These are phyloP conservation scores for Senna tora DNA, from an alignment of 306 rosid species.

Conservation along the genomic window DNA sequence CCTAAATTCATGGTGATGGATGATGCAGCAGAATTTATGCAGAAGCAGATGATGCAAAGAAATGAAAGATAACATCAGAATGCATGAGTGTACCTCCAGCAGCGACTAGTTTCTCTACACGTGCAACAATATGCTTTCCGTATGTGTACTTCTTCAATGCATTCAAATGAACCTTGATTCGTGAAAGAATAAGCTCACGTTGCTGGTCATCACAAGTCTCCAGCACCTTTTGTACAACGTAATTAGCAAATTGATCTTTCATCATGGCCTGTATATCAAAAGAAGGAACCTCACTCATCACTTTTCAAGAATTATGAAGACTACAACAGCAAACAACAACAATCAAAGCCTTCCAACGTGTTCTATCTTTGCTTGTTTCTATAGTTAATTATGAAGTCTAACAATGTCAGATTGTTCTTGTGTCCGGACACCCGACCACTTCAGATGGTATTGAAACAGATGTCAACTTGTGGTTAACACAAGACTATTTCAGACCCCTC, in stretches of 20 bases:
- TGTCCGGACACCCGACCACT: neutral
- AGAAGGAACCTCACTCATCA: neutral
- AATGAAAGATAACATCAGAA: neutral
- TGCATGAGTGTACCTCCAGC: constrained; percentile 76
- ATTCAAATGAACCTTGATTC: constrained; percentile 94
- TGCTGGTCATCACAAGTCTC: constrained; percentile 97
- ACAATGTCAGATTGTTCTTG: neutral
- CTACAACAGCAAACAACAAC: no score
- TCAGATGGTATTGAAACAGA: neutral
- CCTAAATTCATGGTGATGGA: neutral
- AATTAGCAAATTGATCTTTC: constrained; percentile 97
- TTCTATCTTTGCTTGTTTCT: no score
- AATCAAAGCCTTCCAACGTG: no score
- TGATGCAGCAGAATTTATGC: neutral
- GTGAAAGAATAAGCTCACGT: constrained; percentile 89
- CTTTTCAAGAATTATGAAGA: neutral
- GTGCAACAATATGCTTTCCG: constrained; percentile 93
- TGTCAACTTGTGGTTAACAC: constrained; percentile 1
- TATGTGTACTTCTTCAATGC: constrained; percentile 95
- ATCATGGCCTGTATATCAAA: constrained; percentile 54
- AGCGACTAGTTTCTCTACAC: constrained; percentile 98
- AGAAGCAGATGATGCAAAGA: neutral
- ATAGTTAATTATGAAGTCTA: no score
- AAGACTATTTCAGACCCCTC: no score
- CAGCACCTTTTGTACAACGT: constrained; percentile 94